Evolutionary conservation across 768 basidiomycete species (phyloP).

Genomic region (Trametes sanguinea): DNA sequence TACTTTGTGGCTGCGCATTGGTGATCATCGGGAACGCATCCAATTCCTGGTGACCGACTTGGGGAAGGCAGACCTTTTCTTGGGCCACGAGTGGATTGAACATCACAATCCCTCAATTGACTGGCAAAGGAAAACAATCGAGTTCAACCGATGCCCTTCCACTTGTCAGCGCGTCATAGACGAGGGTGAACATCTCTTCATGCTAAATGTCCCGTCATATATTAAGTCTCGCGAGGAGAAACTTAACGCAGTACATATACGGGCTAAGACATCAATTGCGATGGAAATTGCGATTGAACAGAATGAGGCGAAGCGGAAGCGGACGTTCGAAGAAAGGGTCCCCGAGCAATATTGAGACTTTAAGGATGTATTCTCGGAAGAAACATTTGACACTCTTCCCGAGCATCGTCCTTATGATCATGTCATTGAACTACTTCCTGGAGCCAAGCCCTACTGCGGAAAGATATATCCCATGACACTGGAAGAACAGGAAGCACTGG

Average conservation of each 20-base stretch:
- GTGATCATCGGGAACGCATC: constrained; percentile 17
- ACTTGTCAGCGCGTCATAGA: constrained; percentile 1
- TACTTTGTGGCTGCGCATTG: neutral
- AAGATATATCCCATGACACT: constrained; percentile 24
- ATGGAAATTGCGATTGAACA: constrained; percentile 18
- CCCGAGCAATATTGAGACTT: constrained; percentile 15
- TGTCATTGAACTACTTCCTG: constrained; percentile 24
- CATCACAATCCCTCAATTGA: constrained; percentile 27
- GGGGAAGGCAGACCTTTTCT: constrained; percentile 17
- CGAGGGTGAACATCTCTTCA: neutral
- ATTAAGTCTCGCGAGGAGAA: neutral
- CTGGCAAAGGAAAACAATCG: constrained; percentile 15
- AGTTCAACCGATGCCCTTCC: constrained; percentile 13
- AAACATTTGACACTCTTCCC: constrained; percentile 10
- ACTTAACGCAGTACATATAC: neutral
- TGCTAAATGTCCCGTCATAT: neutral
- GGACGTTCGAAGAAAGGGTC: constrained; percentile 16
- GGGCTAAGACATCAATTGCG: neutral
- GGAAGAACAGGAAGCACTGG: constrained; percentile 19
- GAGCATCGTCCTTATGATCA: constrained; percentile 22
- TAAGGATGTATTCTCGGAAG: constrained; percentile 2
- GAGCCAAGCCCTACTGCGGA: constrained; percentile 7
- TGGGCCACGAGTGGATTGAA: constrained; percentile 24
- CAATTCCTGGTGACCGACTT: constrained; percentile 16
- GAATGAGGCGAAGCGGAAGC: neutral